A percentile compares a stretch with the other conserved stretches of the same genome.
phyloP scores from a whole-genome alignment of 2,329 filamentous ascomycete species.

The Botryotinia calthae region DNA sequence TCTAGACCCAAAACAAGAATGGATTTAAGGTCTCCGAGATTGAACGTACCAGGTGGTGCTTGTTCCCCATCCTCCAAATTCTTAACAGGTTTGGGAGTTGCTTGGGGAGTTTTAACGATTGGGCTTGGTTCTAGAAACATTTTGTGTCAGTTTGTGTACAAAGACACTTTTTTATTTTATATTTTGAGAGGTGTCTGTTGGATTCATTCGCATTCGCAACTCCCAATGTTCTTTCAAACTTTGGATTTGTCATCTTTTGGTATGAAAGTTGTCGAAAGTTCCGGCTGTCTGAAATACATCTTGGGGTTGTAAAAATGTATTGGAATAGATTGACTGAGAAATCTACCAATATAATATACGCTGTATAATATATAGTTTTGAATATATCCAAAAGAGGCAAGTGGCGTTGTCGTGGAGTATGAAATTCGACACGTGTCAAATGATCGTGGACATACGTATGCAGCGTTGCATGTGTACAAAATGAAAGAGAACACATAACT shows the following conservation, averaged over 20 bases:
- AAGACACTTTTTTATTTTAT: neutral
- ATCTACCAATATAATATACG: neutral
- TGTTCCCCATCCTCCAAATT: constrained; percentile 1
- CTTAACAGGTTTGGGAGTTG: neutral
- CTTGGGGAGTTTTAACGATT: neutral
- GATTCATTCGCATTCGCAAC: neutral
- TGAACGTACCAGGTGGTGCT: constrained; percentile 5
- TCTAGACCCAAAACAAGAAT: constrained; percentile 9
- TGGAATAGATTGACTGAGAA: neutral
- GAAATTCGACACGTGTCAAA: constrained; percentile 5
- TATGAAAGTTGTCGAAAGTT: neutral
- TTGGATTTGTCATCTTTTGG: neutral
- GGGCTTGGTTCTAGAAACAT: neutral
- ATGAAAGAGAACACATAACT: neutral
- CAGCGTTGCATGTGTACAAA: neutral
- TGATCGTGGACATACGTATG: constrained; percentile 1
- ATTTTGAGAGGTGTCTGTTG: neutral
- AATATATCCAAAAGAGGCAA: neutral
- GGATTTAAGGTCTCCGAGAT: constrained; percentile 5
- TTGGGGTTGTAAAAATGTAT: neutral
- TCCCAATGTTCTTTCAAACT: neutral
- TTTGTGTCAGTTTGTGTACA: neutral
- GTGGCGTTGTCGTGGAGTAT: neutral
- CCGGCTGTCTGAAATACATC: neutral
- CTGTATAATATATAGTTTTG: neutral